Conservation (phyloP, 1,284 basidiomycete species). For the Cryptococcus sp. region DNA sequence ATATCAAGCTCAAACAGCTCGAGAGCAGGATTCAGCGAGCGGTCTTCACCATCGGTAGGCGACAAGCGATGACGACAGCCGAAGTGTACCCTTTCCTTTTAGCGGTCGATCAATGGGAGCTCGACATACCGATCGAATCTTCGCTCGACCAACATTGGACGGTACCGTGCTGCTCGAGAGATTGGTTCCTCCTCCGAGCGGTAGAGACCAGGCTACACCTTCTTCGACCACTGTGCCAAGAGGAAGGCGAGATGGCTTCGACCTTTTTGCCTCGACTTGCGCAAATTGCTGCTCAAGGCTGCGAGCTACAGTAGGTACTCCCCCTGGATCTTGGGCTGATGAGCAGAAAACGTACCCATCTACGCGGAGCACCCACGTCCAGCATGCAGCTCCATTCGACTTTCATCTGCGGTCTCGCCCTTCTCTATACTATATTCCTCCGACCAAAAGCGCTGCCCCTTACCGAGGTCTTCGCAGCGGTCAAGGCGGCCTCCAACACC, state of each 20-base stretch:
- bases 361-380: constrained; percentile 14
- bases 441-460: constrained; percentile 13
- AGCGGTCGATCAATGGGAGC: constrained; percentile 16
- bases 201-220: constrained; percentile 19
- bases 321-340: background rate
- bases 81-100: constrained; percentile 11
- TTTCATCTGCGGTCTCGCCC: constrained; percentile 20
- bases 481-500: constrained; percentile 22
- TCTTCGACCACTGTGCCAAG: constrained; percentile 13
- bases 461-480: constrained; percentile 13
- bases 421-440: constrained; percentile 19
- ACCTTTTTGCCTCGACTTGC: constrained; percentile 13
- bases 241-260: constrained; percentile 1
- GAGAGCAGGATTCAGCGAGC: constrained; percentile 21
- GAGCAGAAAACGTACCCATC: constrained; percentile 17
- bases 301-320: constrained; percentile 19
- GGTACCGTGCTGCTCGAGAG: constrained; percentile 13
- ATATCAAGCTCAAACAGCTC: constrained; percentile 20
- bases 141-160: constrained; percentile 1
- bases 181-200: constrained; percentile 19
- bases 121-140: constrained; percentile 11
- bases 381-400: constrained; percentile 16
- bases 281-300: constrained; percentile 14
- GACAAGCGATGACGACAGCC: background rate
- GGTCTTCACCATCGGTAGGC: constrained; percentile 10